Percentiles rank a stretch among this genome's conserved stretches.
These are phyloP conservation scores for Capsicum baccatum DNA, from an alignment of 257 asterid species.

Conservation along the genomic window DNA sequence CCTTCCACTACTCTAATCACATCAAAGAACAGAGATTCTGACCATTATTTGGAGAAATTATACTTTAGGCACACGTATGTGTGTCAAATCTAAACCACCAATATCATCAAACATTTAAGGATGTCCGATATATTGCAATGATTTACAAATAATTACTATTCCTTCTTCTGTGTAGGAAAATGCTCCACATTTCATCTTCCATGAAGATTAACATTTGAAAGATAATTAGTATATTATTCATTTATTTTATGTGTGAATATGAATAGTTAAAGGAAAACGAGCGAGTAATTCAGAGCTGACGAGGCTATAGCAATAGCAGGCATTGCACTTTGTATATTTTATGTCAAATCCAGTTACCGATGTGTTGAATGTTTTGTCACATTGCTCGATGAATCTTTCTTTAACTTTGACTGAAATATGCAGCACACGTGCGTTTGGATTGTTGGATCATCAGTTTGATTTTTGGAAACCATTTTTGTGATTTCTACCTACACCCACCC, in stretches of 20 bases:
- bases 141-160: conserved; percentile 20
- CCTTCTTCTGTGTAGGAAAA: neutral
- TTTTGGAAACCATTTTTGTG: conserved; percentile 22
- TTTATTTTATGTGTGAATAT: neutral
- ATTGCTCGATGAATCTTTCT: conserved; percentile 31
- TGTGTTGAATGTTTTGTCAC: conserved; percentile 31
- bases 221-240: neutral
- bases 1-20: conserved; percentile 49
- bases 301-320: conserved; percentile 10
- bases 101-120: neutral
- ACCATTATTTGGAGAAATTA: neutral
- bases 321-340: conserved; percentile 28
- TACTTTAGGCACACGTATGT: conserved; percentile 8
- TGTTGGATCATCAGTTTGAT: conserved; percentile 10
- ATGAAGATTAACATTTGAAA: neutral
- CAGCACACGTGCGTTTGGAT: conserved; percentile 28
- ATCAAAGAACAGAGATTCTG: conserved; percentile 43
- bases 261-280: conserved; percentile 19
- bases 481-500: neutral
- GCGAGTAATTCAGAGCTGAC: neutral
- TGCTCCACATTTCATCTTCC: neutral
- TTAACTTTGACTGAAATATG: conserved; percentile 27
- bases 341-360: conserved; percentile 31
- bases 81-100: conserved; percentile 15
- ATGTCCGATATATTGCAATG: neutral